These are phyloP conservation scores for Talaromyces albobiverticillius DNA, from an alignment of 2,329 filamentous ascomycete species.

Conservation along the genomic window DNA sequence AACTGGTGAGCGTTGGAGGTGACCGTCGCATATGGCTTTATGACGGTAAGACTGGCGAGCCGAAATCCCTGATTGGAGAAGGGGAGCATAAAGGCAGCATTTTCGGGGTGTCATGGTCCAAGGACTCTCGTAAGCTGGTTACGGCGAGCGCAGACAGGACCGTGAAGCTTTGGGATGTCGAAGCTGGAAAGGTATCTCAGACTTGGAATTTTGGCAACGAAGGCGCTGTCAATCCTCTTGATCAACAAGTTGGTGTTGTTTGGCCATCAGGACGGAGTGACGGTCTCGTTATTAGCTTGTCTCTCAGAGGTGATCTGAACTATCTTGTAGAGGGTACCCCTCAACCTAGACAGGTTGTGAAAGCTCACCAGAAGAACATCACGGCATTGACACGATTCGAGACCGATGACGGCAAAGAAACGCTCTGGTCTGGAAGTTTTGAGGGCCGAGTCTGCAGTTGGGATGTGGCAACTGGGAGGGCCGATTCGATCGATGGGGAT, in stretches of 20 bases:
- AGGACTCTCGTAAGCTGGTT: slow-evolving; percentile 79
- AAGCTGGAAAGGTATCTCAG: slow-evolving; percentile 71
- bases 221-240: slow-evolving; percentile 64
- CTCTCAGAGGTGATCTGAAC: slow-evolving; percentile 82
- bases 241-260: slow-evolving; percentile 94
- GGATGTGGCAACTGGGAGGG: slow-evolving; percentile 69
- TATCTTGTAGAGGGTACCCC: slow-evolving; percentile 74
- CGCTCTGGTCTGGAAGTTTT: slow-evolving; percentile 85
- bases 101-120: slow-evolving; percentile 85
- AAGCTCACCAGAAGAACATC: slow-evolving; percentile 89
- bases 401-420: slow-evolving; percentile 50
- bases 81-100: slow-evolving; percentile 90
- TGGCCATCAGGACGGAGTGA: slow-evolving; percentile 81
- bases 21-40: slow-evolving; percentile 92
- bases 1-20: slow-evolving; percentile 84
- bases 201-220: slow-evolving; percentile 83
- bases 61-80: slow-evolving; percentile 64
- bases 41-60: slow-evolving; percentile 91
- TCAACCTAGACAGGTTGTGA: slow-evolving; percentile 68
- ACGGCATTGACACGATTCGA: slow-evolving; percentile 67
- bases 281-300: slow-evolving; percentile 84
- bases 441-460: slow-evolving; percentile 84
- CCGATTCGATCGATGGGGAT: slow-evolving; percentile 71
- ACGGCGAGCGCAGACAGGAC: slow-evolving; percentile 94
- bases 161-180: slow-evolving; percentile 89